These are phyloP conservation scores for Tricladium varicosporioides DNA, from an alignment of 2,329 filamentous ascomycete genomes.

Conservation along the genomic window DNA sequence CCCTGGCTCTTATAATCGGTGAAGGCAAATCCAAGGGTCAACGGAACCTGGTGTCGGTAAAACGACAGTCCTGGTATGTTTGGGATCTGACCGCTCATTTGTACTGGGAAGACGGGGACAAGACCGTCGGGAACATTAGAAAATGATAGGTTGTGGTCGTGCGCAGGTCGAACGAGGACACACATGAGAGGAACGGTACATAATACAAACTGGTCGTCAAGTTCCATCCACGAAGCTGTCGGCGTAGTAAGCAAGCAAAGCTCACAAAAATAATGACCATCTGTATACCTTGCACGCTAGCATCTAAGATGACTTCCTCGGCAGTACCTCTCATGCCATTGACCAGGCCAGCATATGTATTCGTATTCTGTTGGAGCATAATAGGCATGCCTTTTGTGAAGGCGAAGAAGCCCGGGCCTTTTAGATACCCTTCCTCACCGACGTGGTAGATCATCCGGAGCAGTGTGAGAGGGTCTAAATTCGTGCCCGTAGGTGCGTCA, in stretches of 20 bases:
- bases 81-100: slow-evolving; percentile 11
- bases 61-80: slow-evolving; percentile 5
- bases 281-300: slow-evolving; percentile 7
- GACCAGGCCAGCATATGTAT: slow-evolving; percentile 9
- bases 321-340: slow-evolving; percentile 11
- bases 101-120: slow-evolving; percentile 10
- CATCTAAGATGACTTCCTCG: slow-evolving; percentile 12
- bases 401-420: slow-evolving; percentile 9
- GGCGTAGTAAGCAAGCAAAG: slow-evolving; percentile 1
- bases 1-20: slow-evolving; percentile 10
- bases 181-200: slow-evolving; percentile 8
- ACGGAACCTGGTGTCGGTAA: slow-evolving; percentile 11
- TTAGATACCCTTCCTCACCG: slow-evolving; percentile 8
- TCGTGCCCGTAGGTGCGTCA: slow-evolving; percentile 2
- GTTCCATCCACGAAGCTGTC: slow-evolving; percentile 12
- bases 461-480: slow-evolving; percentile 3
- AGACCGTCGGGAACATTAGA: slow-evolving; percentile 9
- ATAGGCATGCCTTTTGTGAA: slow-evolving; percentile 11
- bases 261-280: not conserved
- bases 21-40: slow-evolving; percentile 8
- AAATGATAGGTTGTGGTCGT: slow-evolving; percentile 11
- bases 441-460: slow-evolving; percentile 7
- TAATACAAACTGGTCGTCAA: slow-evolving; percentile 8
- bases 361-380: slow-evolving; percentile 12
- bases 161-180: slow-evolving; percentile 7